A percentile compares a stretch with the other conserved stretches of the same genome.
These are phyloP conservation scores for Pyrenochaeta sp. DNA, from an alignment of 2,329 filamentous ascomycete genomes.

Conservation along the genomic window DNA sequence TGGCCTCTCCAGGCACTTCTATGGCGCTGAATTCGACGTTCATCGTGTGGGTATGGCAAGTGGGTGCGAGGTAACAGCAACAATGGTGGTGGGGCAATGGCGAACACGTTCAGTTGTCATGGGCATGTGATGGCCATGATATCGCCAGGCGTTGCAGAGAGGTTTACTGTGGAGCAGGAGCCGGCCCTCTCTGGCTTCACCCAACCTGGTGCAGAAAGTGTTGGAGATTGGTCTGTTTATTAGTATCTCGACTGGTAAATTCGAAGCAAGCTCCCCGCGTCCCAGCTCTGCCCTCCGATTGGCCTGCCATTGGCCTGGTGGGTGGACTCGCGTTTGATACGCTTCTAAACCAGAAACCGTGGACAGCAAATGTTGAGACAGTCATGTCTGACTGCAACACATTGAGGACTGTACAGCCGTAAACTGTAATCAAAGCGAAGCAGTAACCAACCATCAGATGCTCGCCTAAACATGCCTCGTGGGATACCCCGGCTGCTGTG, in stretches of 20 bases:
- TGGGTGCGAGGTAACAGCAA: background rate
- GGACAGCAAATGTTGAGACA: too few relatives aligned
- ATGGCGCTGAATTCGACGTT: conserved; percentile 57
- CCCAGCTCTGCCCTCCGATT: conserved; percentile 23
- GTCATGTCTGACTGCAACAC: too few relatives aligned
- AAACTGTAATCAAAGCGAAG: too few relatives aligned
- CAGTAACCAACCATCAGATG: background rate
- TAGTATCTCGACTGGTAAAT: conserved; percentile 4
- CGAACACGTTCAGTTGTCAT: background rate
- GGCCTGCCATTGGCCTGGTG: conserved; percentile 5
- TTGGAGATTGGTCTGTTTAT: conserved; percentile 19
- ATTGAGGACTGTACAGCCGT: too few relatives aligned
- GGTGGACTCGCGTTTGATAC: background rate
- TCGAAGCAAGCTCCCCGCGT: conserved; percentile 33
- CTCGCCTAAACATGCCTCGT: conserved; percentile 13
- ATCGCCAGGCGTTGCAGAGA: background rate
- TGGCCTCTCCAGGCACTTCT: conserved; percentile 84
- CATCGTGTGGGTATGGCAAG: conserved; percentile 28
- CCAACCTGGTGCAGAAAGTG: conserved; percentile 13
- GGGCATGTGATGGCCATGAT: background rate
- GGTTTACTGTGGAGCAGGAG: background rate
- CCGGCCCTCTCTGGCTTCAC: conserved; percentile 43
- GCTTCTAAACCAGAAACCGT: too few relatives aligned
- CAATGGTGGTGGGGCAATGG: conserved; percentile 23
- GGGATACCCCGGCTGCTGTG: background rate